Conservation (phyloP, 371 early-diverging fungal species). For the Chytridium lagenaria region DNA sequence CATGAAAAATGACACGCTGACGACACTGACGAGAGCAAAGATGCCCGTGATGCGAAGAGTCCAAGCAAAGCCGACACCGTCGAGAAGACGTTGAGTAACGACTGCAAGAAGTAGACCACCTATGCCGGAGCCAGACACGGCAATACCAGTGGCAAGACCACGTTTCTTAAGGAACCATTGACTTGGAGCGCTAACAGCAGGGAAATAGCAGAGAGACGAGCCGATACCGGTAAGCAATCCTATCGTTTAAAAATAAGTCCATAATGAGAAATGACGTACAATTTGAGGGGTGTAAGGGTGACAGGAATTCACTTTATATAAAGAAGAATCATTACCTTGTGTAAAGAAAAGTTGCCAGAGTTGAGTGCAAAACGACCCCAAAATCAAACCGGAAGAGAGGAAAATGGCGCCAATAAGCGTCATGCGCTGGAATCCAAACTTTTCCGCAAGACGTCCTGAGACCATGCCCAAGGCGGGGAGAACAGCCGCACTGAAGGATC, state of each 20-base stretch:
- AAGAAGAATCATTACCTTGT: conserved; percentile 19
- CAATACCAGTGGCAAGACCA: conserved; percentile 80
- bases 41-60: conserved; percentile 69
- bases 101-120: conserved; percentile 73
- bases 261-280: too few relatives aligned
- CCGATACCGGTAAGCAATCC: conserved; percentile 54
- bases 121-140: conserved; percentile 69
- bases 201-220: conserved; percentile 70
- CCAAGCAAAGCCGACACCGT: conserved; percentile 65
- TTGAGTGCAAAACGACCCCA: conserved; percentile 34
- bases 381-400: conserved; percentile 19
- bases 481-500: conserved; percentile 26
- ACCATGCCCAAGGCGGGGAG: conserved; percentile 36
- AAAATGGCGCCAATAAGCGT: conserved; percentile 29
- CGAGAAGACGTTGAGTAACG: conserved; percentile 59
- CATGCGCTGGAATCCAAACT: conserved; percentile 33
- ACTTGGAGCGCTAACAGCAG: conserved; percentile 68
- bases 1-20: not conserved
- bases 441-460: conserved; percentile 37
- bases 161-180: conserved; percentile 77
- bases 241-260: not conserved
- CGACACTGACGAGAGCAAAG: conserved; percentile 48
- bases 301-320: not conserved
- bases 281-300: not conserved
- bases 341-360: conserved; percentile 37